Base-by-base conservation (phyloP, 2,329 filamentous ascomycete genomes). In the Fusarium anguioides region DNA sequence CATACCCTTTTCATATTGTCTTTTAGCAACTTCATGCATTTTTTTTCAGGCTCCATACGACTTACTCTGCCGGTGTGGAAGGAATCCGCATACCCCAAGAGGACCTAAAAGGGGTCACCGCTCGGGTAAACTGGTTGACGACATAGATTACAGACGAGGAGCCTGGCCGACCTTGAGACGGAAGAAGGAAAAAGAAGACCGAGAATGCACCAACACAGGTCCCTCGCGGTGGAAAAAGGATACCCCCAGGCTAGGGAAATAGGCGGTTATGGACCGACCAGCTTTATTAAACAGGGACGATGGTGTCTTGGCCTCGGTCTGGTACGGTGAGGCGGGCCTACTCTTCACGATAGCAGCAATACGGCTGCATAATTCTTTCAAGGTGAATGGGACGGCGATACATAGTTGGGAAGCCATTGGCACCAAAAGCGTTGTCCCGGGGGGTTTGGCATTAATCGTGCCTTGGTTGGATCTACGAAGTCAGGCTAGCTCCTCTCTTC, bases 1-100 rank as follows among this genome's bases (percentile, higher is more conserved):
- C 77, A 78, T 79, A 78, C 78, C 77, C 77, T 72, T 66, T 52
- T 66, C 72, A 56, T 68, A n/a, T n/a, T n/a, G n/a, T n/a, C n/a
- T 59, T 57, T 66, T 37, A 63, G 50, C 70, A 73, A 61, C 24
- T 71, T 65, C 71, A 69, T 67, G 62, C 72, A 74, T 67, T 66
- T 60, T 41, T 65, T 60, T 59, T 65, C 51, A 52, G 54, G 59
- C 71, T 66, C 55, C 66, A 64, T 63, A 57, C 56, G 57, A 72
- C 61, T 64, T 68, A 64, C 64, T 57, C 64, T 67, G 63, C 68
- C 63, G 51, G 57, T 44, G 58, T 54, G 49, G 50, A 66, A 53
- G 60, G 46, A 44, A 44, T 51, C 55, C 61, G 31, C 51, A 64
- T 66, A 48, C 48, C 50, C 49, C 51, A 66, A 62, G 59, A 54